Base-by-base conservation (phyloP, 768 basidiomycete species). In the Mycena floridula region DNA sequence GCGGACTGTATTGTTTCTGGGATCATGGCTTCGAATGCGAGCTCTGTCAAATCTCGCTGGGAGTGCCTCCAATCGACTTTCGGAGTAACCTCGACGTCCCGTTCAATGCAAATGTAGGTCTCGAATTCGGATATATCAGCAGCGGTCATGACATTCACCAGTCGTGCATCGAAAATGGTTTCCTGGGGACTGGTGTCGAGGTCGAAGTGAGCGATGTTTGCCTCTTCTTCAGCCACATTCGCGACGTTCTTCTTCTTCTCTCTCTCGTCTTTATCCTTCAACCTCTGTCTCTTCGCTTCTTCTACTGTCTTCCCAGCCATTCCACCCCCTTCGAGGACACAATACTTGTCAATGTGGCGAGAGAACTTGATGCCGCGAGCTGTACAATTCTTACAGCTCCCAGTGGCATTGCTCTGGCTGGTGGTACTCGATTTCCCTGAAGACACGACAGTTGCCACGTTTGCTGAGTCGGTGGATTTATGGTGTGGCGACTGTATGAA, bases 281-380 rank as follows among this genome's bases (percentile, higher is more conserved):
- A 28, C 26, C 27, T 48, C 40, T n/a, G 35, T 18, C 30, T 37
- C 3, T 25, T 45, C 0, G 55, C 51, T 20, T 60, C 55, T 2
- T 43, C 49, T 2, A 59, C 36, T 1, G 57, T 49, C 25, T 62
- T 60, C 0, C 62, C 56, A 3, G 44, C 55, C 59, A 62, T 59
- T 0, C 60, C 59, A 5, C 62, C 59, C 11, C 55, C 54, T 7
- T 37, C 15, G 0, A 27, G 11, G 13, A 60, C 42, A 26, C 60
- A 61, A 36, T 50, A 63, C 1, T 51, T n/a, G 1, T 13, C 18
- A 7, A 32, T 43, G 32, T 60, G 58, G 1, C 48, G 42, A 0
- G 43, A 3, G 8, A 23, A 23, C 5, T 45, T 40, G 40, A 9
- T 30, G 9, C 28, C 28, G 16, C 28, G 16, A 30, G 28, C 28